Conservation (phyloP, 148 eudicot genomes). For the Gaultheria prostrata region DNA sequence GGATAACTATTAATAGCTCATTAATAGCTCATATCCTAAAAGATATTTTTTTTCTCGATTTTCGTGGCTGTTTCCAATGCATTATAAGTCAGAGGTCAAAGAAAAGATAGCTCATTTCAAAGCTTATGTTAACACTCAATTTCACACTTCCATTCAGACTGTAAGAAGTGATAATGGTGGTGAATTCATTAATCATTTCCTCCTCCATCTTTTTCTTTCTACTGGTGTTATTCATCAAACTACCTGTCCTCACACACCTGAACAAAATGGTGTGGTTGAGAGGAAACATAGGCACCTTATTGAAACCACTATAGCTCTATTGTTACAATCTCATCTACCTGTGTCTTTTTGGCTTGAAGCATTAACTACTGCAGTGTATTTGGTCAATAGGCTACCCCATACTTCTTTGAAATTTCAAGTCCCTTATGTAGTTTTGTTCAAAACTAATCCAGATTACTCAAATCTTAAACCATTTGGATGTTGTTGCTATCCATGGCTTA, state of each 20-base stretch:
- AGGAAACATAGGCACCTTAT: neutral
- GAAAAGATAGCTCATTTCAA: neutral
- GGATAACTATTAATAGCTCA: no score
- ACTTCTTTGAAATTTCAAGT: neutral
- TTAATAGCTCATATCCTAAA: no score
- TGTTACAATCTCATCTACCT: neutral
- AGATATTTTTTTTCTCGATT: neutral
- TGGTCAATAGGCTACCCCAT: neutral
- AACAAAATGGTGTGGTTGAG: neutral
- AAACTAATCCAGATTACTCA: neutral
- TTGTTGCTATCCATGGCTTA: neutral
- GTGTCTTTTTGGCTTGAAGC: neutral
- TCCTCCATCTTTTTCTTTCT: no score
- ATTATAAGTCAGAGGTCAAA: neutral
- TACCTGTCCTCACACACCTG: neutral
- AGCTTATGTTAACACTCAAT: neutral
- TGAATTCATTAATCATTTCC: neutral
- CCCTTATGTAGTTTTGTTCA: neutral
- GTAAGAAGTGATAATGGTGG: neutral
- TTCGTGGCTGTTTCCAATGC: neutral
- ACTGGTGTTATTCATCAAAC: neutral
- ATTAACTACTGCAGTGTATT: neutral
- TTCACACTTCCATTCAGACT: neutral
- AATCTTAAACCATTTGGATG: neutral
- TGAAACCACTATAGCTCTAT: neutral